Evolutionary conservation across 805 yeast genomes (phyloP).

Genomic region (Naumovozyma baii): DNA sequence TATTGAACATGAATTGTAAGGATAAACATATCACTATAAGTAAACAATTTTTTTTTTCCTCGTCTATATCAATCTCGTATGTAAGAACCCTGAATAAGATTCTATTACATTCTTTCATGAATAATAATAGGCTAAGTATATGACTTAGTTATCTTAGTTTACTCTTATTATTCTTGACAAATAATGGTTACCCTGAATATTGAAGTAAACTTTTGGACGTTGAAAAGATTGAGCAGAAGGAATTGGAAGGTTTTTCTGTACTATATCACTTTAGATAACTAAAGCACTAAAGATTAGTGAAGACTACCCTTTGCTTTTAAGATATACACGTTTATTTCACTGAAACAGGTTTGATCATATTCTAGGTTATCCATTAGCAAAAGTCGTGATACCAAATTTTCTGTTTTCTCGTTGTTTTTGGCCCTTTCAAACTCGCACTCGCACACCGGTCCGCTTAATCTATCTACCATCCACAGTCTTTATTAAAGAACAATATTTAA

Average conservation of each 20-base stretch:
- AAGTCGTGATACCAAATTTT: not conserved
- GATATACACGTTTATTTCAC: not conserved
- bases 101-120: too few relatives aligned
- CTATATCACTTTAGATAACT: not conserved
- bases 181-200: not conserved
- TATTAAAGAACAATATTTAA: not conserved
- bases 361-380: not conserved
- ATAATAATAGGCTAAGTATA: too few relatives aligned
- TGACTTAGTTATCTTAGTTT: too few relatives aligned
- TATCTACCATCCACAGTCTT: not conserved
- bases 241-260: not conserved
- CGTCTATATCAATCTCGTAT: too few relatives aligned
- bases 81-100: too few relatives aligned
- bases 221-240: not conserved
- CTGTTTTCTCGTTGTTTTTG: not conserved
- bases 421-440: not conserved
- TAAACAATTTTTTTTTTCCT: too few relatives aligned
- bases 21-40: too few relatives aligned
- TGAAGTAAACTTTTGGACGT: not conserved
- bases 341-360: not conserved
- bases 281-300: not conserved
- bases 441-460: not conserved
- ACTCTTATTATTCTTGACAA: too few relatives aligned
- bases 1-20: slow-evolving; percentile 3
- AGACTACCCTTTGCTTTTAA: not conserved